A percentile compares a stretch with the other conserved stretches of the same genome.
Conservation (phyloP, 2,329 filamentous ascomycete genomes). For the Leptographium galeiforme region DNA sequence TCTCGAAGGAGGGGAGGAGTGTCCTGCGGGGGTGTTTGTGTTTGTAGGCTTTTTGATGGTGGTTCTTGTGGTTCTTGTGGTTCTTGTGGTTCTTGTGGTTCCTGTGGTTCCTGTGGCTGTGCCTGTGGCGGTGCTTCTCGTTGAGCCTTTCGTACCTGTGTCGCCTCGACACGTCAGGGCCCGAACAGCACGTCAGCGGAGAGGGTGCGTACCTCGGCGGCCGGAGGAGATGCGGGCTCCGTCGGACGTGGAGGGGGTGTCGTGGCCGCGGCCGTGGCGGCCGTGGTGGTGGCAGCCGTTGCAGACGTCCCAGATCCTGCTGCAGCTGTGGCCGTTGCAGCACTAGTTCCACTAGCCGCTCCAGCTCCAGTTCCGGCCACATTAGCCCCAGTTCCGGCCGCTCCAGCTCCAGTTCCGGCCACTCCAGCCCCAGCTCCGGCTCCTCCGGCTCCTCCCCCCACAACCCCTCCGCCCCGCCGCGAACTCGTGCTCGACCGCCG, state of each 20-base stretch:
- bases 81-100: too few species aligned
- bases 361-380: constrained; percentile 24
- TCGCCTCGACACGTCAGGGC: constrained; percentile 19
- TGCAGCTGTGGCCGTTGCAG: constrained; percentile 16
- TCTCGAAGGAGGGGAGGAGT: constrained; percentile 22
- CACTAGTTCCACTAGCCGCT: constrained; percentile 9
- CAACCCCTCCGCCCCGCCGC: constrained; percentile 32
- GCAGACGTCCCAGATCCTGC: too few species aligned
- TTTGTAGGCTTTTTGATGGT: too few species aligned
- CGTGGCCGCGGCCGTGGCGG: neutral
- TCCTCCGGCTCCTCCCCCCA: constrained; percentile 13
- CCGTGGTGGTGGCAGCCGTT: too few species aligned
- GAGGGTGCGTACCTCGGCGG: constrained; percentile 37
- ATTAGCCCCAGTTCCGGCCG: constrained; percentile 9
- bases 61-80: neutral
- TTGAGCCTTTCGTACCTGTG: constrained; percentile 3
- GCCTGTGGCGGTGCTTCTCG: neutral
- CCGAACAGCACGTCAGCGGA: constrained; percentile 35
- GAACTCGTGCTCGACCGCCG: constrained; percentile 78
- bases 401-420: constrained; percentile 25
- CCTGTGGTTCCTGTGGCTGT: neutral
- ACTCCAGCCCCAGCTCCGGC: constrained; percentile 7
- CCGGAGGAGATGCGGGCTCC: neutral
- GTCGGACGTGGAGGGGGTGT: neutral
- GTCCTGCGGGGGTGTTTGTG: neutral